Conservation (phyloP, 2,329 filamentous ascomycete genomes). For the Parastagonospora avenae region DNA sequence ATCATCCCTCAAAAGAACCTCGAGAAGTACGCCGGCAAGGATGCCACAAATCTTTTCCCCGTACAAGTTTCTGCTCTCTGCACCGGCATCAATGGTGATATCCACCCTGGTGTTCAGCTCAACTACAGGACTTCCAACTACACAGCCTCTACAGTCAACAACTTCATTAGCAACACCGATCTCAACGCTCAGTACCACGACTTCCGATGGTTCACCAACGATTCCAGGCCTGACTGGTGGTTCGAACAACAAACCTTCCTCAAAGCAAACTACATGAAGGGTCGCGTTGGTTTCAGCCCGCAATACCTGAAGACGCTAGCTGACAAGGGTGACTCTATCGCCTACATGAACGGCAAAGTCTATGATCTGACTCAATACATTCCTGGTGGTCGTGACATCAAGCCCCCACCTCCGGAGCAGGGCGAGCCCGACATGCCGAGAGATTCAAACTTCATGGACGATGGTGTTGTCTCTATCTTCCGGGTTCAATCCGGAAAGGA, state of each 20-base stretch:
- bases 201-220: slow-evolving; percentile 83
- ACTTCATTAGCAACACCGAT: slow-evolving; percentile 69
- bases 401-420: slow-evolving; percentile 58
- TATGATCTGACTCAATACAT: slow-evolving; percentile 91
- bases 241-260: slow-evolving; percentile 83
- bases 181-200: slow-evolving; percentile 84
- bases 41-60: slow-evolving; percentile 89
- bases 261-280: slow-evolving; percentile 80
- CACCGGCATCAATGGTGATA: slow-evolving; percentile 71
- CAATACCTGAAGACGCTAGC: slow-evolving; percentile 76
- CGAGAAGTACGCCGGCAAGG: slow-evolving; percentile 81
- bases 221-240: slow-evolving; percentile 90
- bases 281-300: slow-evolving; percentile 81
- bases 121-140: slow-evolving; percentile 82
- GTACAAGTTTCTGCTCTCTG: slow-evolving; percentile 93
- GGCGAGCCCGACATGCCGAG: slow-evolving; percentile 48
- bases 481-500: slow-evolving; percentile 75
- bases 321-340: slow-evolving; percentile 70
- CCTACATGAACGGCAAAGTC: slow-evolving; percentile 76
- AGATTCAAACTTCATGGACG: slow-evolving; percentile 80
- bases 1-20: slow-evolving; percentile 66
- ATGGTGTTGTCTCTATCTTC: slow-evolving; percentile 76
- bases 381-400: slow-evolving; percentile 71
- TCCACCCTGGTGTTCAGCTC: slow-evolving; percentile 76
- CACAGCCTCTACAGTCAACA: slow-evolving; percentile 62